A percentile compares a stretch with the other conserved stretches of the same genome.
Conservation (phyloP, 371 early-diverging fungal species). For the Mucor sp. region DNA sequence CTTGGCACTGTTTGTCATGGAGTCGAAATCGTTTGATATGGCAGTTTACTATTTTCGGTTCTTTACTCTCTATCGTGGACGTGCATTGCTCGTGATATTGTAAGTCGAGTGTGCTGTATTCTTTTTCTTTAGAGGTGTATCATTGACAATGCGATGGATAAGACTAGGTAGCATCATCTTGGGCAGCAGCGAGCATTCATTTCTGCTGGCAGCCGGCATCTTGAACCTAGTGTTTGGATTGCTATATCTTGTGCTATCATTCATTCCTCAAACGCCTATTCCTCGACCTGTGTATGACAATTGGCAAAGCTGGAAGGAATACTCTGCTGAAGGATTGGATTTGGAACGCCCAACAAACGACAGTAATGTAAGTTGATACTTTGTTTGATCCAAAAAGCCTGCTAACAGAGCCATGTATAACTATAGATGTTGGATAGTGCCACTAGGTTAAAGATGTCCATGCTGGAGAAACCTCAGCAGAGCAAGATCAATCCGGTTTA, state of each 20-base stretch:
- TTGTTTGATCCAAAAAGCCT: not conserved
- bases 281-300: constrained; percentile 29
- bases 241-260: constrained; percentile 36
- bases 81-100: constrained; percentile 35
- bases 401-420: no score
- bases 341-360: constrained; percentile 20
- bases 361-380: not conserved
- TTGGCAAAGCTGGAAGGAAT: constrained; percentile 45
- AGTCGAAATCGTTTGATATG: constrained; percentile 21
- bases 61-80: constrained; percentile 29
- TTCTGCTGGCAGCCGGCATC: constrained; percentile 27
- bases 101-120: constrained; percentile 9
- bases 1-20: constrained; percentile 25
- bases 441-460: constrained; percentile 3
- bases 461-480: not conserved
- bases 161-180: constrained; percentile 22
- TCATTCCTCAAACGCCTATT: constrained; percentile 22
- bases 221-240: constrained; percentile 22
- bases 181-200: constrained; percentile 6
- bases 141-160: constrained; percentile 1
- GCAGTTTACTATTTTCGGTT: constrained; percentile 22
- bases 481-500: not conserved
- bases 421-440: constrained; percentile 2
- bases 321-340: constrained; percentile 39
- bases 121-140: constrained; percentile 5